A percentile compares a stretch with the other conserved stretches of the same genome.
Evolutionary conservation across 179 eudicot species (phyloP).

Genomic region (Beta corolliflora): DNA sequence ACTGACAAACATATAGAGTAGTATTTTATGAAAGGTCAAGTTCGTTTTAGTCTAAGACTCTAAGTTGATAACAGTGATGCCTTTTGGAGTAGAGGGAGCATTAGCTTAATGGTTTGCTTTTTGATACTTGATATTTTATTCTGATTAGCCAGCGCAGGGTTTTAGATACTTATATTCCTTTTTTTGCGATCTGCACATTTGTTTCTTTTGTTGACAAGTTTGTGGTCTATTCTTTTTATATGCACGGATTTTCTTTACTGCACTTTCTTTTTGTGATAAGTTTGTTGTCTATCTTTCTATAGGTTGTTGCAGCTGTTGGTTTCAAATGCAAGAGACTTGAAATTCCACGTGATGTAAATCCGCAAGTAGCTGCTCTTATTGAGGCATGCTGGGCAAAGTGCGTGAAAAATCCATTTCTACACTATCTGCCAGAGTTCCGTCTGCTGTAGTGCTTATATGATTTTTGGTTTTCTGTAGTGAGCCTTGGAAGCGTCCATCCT

Average conservation of each 20-base stretch:
- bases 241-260: neutral
- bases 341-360: conserved; percentile 76
- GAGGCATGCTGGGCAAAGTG: conserved; percentile 96
- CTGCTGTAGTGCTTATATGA: conserved; percentile 18
- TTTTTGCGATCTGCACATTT: neutral
- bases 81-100: neutral
- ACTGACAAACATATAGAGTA: too few species aligned
- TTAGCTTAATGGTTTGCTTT: neutral
- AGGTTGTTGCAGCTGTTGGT: conserved; percentile 98
- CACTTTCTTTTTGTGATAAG: neutral
- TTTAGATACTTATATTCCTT: neutral
- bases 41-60: too few species aligned
- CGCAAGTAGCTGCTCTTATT: conserved; percentile 72
- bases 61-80: neutral
- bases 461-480: conserved; percentile 53
- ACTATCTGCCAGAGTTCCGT: neutral
- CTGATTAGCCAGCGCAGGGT: neutral
- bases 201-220: neutral
- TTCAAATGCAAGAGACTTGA: conserved; percentile 86
- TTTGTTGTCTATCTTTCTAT: conserved; percentile 23
- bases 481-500: conserved; percentile 86
- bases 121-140: conserved; percentile 8
- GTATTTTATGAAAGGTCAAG: too few species aligned
- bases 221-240: neutral
- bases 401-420: conserved; percentile 27